These are phyloP conservation scores for Sporormia fimetaria DNA, from an alignment of 495 filamentous ascomycete genomes.

Conservation along the genomic window DNA sequence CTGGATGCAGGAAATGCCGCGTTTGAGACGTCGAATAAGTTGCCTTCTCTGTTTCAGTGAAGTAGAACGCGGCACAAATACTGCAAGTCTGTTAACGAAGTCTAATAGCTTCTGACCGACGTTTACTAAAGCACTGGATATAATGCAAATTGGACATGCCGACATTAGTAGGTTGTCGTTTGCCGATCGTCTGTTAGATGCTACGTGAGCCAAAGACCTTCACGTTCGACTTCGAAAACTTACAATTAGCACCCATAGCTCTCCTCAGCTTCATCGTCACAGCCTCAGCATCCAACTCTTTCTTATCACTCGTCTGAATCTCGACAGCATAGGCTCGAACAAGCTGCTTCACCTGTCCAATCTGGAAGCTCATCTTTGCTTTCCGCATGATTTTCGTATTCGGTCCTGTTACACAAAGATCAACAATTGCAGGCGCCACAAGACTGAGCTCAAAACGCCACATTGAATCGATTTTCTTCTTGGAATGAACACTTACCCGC, in stretches of 20 bases:
- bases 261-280: slow-evolving; percentile 41
- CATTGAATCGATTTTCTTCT: background rate
- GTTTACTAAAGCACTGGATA: too few relatives aligned
- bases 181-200: background rate
- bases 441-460: slow-evolving; percentile 2
- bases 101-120: too few relatives aligned
- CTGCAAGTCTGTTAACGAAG: too few relatives aligned
- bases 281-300: slow-evolving; percentile 44
- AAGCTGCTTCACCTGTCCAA: slow-evolving; percentile 44
- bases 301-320: slow-evolving; percentile 41
- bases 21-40: too few relatives aligned
- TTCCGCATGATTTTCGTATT: slow-evolving; percentile 48
- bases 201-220: background rate
- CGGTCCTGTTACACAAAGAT: slow-evolving; percentile 3
- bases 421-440: background rate
- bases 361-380: slow-evolving; percentile 46
- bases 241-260: slow-evolving; percentile 50
- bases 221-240: slow-evolving; percentile 15
- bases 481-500: slow-evolving; percentile 35
- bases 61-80: too few relatives aligned
- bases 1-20: too few relatives aligned
- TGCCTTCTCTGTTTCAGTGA: too few relatives aligned
- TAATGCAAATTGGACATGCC: too few relatives aligned
- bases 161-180: background rate
- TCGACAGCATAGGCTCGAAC: slow-evolving; percentile 43